Conservation (phyloP, 192 early-diverging fungal species). For the Obelidium mucronatum region DNA sequence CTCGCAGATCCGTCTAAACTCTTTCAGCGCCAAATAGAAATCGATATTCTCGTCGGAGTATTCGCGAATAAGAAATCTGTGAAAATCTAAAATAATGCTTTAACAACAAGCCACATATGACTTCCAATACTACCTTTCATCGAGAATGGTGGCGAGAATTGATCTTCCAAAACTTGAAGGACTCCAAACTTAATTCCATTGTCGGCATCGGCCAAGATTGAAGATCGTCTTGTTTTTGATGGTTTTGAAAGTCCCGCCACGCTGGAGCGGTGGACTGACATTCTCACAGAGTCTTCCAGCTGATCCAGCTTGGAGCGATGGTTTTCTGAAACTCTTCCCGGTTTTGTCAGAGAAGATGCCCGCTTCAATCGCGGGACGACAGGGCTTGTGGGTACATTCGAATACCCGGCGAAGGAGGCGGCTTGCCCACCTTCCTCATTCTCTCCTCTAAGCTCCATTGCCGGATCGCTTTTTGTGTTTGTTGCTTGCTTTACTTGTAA, state of each 20-base stretch:
- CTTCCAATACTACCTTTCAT: slow-evolving; percentile 9
- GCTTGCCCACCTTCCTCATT: not conserved
- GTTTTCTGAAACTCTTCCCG: not conserved
- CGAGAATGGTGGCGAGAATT: slow-evolving; percentile 22
- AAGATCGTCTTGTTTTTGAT: not conserved
- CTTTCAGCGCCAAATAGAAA: slow-evolving; percentile 22
- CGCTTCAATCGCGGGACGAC: not conserved
- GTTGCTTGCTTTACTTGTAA: not conserved
- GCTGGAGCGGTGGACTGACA: not conserved
- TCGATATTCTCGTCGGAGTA: slow-evolving; percentile 24
- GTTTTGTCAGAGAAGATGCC: not conserved
- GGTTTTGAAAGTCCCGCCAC: not conserved
- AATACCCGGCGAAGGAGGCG: not conserved
- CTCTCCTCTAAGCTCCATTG: not conserved
- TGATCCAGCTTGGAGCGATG: not conserved
- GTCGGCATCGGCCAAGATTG: not conserved
- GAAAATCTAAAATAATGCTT: slow-evolving; percentile 10
- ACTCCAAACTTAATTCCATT: slow-evolving; percentile 30
- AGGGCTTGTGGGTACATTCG: not conserved
- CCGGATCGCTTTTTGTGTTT: not conserved
- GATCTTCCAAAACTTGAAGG: slow-evolving; percentile 22
- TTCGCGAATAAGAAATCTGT: slow-evolving; percentile 15
- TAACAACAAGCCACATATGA: not conserved
- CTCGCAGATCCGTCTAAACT: slow-evolving; percentile 16
- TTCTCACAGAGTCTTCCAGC: not conserved